A percentile compares a stretch with the other conserved stretches of the same genome.
Evolutionary conservation across 257 asterid species (phyloP).

Genomic region (Jacaranda mimosifolia): DNA sequence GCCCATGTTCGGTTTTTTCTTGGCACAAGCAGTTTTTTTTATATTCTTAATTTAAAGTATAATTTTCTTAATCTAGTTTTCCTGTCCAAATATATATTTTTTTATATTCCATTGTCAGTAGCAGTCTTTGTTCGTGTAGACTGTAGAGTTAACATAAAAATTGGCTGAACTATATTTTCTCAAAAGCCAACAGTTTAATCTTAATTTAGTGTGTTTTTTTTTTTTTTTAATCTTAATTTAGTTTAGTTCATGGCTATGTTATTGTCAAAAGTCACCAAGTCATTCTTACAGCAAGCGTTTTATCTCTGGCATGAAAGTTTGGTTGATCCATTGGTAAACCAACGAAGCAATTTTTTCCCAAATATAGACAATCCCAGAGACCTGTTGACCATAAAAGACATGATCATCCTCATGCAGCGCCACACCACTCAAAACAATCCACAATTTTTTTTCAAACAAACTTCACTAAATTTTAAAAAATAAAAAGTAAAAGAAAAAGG

Average conservation of each 20-base stretch:
- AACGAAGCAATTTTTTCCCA: slow-evolving; percentile 16
- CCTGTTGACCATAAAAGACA: slow-evolving; percentile 46
- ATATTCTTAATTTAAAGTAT: too few relatives aligned
- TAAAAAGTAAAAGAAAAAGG: background rate
- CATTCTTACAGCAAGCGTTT: background rate
- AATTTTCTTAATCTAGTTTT: too few relatives aligned
- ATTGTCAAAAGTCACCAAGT: background rate
- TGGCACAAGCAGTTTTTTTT: too few relatives aligned
- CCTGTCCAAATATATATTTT: too few relatives aligned
- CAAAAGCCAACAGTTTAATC: background rate
- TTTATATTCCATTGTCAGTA: too few relatives aligned
- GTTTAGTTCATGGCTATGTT: background rate
- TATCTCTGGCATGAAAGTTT: background rate
- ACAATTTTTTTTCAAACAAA: slow-evolving; percentile 6
- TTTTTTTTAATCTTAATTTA: background rate
- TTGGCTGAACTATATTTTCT: background rate
- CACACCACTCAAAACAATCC: slow-evolving; percentile 47
- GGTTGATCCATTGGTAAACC: background rate
- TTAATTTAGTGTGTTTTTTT: background rate
- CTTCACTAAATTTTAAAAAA: background rate
- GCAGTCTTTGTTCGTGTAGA: too few relatives aligned
- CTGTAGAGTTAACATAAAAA: too few relatives aligned
- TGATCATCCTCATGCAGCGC: slow-evolving; percentile 46
- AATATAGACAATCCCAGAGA: slow-evolving; percentile 29
- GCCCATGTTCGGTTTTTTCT: too few relatives aligned